Conservation (phyloP, 306 rosid species). For the Canavalia ensiformis region DNA sequence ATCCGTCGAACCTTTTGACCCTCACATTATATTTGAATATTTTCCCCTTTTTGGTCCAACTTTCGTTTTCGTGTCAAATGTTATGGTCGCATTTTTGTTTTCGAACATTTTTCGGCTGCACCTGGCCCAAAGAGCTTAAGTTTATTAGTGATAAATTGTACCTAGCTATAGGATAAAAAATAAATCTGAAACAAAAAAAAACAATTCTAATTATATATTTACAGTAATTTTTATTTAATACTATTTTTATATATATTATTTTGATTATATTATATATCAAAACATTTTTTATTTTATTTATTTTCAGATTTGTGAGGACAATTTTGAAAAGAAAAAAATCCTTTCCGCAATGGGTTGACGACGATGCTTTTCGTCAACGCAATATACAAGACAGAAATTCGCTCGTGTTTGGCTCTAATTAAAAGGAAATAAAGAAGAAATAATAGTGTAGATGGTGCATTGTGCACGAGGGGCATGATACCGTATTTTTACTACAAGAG, state of each 20-base stretch:
- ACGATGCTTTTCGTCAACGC: neutral
- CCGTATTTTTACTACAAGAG: too few species aligned
- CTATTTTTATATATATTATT: too few species aligned
- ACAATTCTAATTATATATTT: too few species aligned
- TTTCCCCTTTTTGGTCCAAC: slow-evolving; percentile 23
- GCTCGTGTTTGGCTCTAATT: neutral
- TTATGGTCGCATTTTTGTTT: slow-evolving; percentile 7
- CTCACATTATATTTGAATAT: slow-evolving; percentile 28
- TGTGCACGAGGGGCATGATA: too few species aligned
- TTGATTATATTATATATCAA: too few species aligned
- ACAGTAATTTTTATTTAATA: too few species aligned
- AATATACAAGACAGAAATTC: neutral
- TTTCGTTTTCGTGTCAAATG: slow-evolving; percentile 39
- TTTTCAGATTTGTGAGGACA: too few species aligned
- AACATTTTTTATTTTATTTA: too few species aligned
- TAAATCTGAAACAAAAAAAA: too few species aligned
- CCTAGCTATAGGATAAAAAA: neutral
- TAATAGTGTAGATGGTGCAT: neutral
- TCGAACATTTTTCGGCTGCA: slow-evolving; percentile 3
- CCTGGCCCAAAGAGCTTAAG: neutral
- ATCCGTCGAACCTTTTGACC: slow-evolving; percentile 39
- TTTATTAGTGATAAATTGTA: neutral
- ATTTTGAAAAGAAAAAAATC: neutral
- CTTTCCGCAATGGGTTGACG: neutral
- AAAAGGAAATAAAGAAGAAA: neutral